These are phyloP conservation scores for Penicillium macrosclerotiorum DNA, from an alignment of 495 filamentous ascomycete species.

Conservation along the genomic window DNA sequence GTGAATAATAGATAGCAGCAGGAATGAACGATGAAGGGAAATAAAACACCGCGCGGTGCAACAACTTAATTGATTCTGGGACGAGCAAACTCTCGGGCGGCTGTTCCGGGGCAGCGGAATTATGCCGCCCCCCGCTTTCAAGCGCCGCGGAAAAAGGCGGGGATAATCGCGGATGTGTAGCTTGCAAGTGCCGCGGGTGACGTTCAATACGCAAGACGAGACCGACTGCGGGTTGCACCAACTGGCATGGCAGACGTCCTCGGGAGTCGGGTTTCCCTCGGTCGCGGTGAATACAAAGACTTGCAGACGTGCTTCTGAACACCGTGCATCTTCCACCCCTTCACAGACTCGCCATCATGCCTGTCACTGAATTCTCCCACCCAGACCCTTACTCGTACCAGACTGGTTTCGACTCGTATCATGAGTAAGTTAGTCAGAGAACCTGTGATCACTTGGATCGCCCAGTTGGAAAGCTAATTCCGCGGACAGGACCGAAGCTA, in stretches of 20 bases:
- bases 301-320: neutral
- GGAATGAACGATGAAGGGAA: neutral
- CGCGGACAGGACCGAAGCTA: slow-evolving; percentile 43
- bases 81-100: slow-evolving; percentile 1
- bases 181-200: slow-evolving; percentile 2
- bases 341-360: slow-evolving; percentile 38
- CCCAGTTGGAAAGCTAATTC: no score
- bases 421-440: slow-evolving; percentile 44
- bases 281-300: slow-evolving; percentile 3
- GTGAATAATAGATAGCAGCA: slow-evolving; percentile 6
- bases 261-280: neutral
- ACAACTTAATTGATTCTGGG: slow-evolving; percentile 14
- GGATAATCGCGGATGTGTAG: slow-evolving; percentile 20
- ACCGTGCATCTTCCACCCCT: neutral
- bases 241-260: neutral
- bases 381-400: slow-evolving; percentile 58
- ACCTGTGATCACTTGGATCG: neutral
- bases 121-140: slow-evolving; percentile 28
- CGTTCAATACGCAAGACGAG: neutral
- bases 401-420: slow-evolving; percentile 58
- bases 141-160: slow-evolving; percentile 19
- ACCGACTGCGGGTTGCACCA: no score
- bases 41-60: neutral
- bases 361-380: slow-evolving; percentile 52
- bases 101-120: slow-evolving; percentile 24